A percentile compares a stretch with the other conserved stretches of the same genome.
Evolutionary conservation across 2,329 filamentous ascomycete species (phyloP).

Genomic region (Aspergillus sp.): DNA sequence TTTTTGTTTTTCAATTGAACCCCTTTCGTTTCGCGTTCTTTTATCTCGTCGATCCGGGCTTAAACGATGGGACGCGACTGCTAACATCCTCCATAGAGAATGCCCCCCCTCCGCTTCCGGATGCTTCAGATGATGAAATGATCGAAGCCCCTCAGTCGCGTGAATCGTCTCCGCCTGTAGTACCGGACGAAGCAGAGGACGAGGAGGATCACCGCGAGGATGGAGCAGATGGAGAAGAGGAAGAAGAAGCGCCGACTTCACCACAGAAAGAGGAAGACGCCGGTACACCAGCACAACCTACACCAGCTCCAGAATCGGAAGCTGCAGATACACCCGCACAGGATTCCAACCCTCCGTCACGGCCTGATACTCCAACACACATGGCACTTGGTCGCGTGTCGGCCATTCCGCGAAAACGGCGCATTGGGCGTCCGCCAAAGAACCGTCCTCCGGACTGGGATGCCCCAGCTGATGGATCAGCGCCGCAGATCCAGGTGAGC

Average conservation of each 20-base stretch:
- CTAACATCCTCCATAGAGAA: constrained; percentile 37
- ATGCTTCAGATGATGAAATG: constrained; percentile 49
- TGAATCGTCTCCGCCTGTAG: constrained; percentile 30
- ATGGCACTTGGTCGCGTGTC: constrained; percentile 45
- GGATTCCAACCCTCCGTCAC: constrained; percentile 46
- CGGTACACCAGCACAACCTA: constrained; percentile 24
- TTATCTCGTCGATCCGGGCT: background rate
- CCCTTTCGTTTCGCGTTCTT: constrained; percentile 1
- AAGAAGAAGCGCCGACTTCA: constrained; percentile 36
- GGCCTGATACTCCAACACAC: constrained; percentile 54
- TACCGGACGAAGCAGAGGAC: constrained; percentile 28
- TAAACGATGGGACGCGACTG: constrained; percentile 9
- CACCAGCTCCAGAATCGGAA: constrained; percentile 48
- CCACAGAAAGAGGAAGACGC: constrained; percentile 26
- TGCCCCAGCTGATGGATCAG: constrained; percentile 51
- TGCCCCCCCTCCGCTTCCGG: constrained; percentile 41
- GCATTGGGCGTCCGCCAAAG: constrained; percentile 83
- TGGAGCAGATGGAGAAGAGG: constrained; percentile 25
- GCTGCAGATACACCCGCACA: constrained; percentile 38
- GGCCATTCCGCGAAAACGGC: constrained; percentile 66
- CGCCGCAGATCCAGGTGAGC: constrained; percentile 43
- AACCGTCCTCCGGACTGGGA: constrained; percentile 81
- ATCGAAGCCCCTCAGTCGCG: constrained; percentile 36
- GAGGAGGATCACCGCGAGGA: constrained; percentile 38
- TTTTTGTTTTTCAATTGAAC: background rate